phyloP scores from a whole-genome alignment of 2,329 filamentous ascomycete species.

The Aspergillus luchuensis region DNA sequence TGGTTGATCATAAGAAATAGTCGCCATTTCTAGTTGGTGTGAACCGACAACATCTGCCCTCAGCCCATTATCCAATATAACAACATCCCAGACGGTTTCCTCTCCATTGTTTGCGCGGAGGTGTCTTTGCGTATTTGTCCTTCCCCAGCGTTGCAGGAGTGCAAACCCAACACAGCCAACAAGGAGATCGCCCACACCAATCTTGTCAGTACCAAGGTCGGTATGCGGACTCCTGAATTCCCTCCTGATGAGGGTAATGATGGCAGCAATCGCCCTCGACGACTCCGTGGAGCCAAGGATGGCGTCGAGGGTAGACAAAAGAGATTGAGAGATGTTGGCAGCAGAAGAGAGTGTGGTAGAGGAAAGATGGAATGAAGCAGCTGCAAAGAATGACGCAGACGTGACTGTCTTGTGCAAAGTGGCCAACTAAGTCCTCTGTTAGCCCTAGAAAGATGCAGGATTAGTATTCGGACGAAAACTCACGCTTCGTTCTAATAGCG shows the following conservation, averaged over 20 bases:
- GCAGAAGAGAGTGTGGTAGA: slow-evolving; percentile 47
- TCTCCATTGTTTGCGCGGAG: slow-evolving; percentile 46
- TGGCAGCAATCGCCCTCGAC: slow-evolving; percentile 51
- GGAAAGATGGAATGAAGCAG: slow-evolving; percentile 49
- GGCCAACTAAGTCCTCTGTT: slow-evolving; percentile 38
- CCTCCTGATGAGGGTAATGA: slow-evolving; percentile 49
- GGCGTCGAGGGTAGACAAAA: slow-evolving; percentile 49
- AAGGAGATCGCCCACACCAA: slow-evolving; percentile 48
- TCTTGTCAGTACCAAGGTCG: slow-evolving; percentile 36
- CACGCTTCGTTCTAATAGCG: slow-evolving; percentile 50
- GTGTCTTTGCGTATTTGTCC: slow-evolving; percentile 46
- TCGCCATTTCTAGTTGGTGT: slow-evolving; percentile 35
- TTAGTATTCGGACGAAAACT: slow-evolving; percentile 18
- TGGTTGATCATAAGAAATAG: slow-evolving; percentile 47
- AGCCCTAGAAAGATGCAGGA: slow-evolving; percentile 11
- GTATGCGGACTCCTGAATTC: slow-evolving; percentile 45
- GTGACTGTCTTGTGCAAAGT: slow-evolving; percentile 49
- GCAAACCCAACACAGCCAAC: slow-evolving; percentile 49
- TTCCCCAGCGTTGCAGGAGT: slow-evolving; percentile 50
- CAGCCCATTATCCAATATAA: slow-evolving; percentile 50
- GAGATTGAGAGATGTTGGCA: slow-evolving; percentile 46
- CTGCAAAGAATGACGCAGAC: slow-evolving; percentile 50
- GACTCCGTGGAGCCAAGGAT: slow-evolving; percentile 53
- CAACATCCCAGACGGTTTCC: slow-evolving; percentile 51
- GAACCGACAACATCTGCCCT: slow-evolving; percentile 51